Base-by-base conservation (phyloP, 139 green algal genomes). In the Helicosporidium sp. region DNA sequence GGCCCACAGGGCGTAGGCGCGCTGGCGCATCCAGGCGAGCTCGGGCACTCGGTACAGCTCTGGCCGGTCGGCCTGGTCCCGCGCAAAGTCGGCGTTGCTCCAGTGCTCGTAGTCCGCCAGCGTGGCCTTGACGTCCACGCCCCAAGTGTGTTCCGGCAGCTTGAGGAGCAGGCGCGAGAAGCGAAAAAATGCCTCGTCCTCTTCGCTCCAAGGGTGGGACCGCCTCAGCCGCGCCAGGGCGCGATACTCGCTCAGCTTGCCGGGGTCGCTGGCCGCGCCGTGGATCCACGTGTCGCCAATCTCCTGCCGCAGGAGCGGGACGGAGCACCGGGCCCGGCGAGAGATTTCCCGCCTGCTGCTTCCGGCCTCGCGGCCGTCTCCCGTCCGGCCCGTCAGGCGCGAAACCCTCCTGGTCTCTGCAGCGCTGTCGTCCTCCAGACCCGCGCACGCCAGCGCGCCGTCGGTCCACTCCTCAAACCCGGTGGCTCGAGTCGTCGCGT, bases 201-300 rank as follows among this genome's bases (percentile, higher is more conserved):
- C 48, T 16, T 31, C 46, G 10, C 35, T 26, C 24, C 50, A 45
- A 3, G 5, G 24, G 40, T 17, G 37, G 29, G 31, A 45, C 3
- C 40, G 37, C 17, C 64, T 43, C 46, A 70, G 52, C 24, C 71
- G 47, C 50, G 66, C 46, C 26, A 71, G 37, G 2, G 64, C 64
- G 10, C 60, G 52, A 49, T 65, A 79, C 31, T 75, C 48, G 1
- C 26, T 22, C 42, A 68, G 42, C 34, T 61, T 64, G 34, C 26
- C 48, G 2, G 64, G 60, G 44, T 79, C 71, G 22, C 35, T 54
- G 18, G 40, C 57, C 1, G 60, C 55, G 15, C 73, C 73, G 43
- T 77, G 55, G 25, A 76, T 64, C 73, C 73, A 82, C 1, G 70
- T 76, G 60, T 82, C 73, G 8, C 73, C 73, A 4, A 80, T 63